Conservation (phyloP, 441 rosid genomes). For the California macrophylla region DNA sequence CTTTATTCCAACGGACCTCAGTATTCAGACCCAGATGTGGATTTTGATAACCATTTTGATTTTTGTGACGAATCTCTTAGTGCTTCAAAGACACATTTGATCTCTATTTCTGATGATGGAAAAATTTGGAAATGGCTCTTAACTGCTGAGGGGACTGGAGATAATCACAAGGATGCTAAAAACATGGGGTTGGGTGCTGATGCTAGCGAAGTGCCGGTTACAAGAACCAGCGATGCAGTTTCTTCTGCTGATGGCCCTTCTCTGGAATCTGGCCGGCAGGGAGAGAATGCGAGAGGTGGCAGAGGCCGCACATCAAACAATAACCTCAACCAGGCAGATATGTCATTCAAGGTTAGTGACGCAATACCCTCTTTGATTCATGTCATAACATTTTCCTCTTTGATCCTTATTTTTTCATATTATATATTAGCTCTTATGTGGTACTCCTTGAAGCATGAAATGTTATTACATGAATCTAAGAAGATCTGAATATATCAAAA, state of each 20-base stretch:
- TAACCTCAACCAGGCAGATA: constrained; percentile 27
- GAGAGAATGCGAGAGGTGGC: constrained; percentile 27
- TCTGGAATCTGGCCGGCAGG: constrained; percentile 27
- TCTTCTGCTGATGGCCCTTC: constrained; percentile 31
- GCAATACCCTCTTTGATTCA: no score
- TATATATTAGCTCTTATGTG: neutral
- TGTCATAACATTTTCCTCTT: constrained; percentile 8
- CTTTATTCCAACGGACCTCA: constrained; percentile 44
- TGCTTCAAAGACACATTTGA: constrained; percentile 52
- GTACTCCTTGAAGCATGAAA: constrained; percentile 5
- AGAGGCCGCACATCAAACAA: constrained; percentile 32
- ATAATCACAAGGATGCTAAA: constrained; percentile 30
- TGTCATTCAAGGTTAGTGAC: constrained; percentile 61
- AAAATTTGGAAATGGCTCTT: constrained; percentile 92
- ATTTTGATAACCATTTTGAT: constrained; percentile 76
- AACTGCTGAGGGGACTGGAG: constrained; percentile 66
- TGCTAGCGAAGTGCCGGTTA: constrained; percentile 24
- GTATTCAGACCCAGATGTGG: constrained; percentile 36
- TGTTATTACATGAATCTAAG: neutral
- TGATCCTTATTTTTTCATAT: constrained; percentile 6
- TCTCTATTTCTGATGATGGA: constrained; percentile 91
- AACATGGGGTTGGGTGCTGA: constrained; percentile 24
- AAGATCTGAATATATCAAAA: neutral
- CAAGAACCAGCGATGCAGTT: constrained; percentile 20
- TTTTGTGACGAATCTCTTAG: constrained; percentile 62